A percentile compares a stretch with the other conserved stretches of the same genome.
phyloP scores from a whole-genome alignment of 192 early-diverging fungal species.

The Obelidium mucronatum region DNA sequence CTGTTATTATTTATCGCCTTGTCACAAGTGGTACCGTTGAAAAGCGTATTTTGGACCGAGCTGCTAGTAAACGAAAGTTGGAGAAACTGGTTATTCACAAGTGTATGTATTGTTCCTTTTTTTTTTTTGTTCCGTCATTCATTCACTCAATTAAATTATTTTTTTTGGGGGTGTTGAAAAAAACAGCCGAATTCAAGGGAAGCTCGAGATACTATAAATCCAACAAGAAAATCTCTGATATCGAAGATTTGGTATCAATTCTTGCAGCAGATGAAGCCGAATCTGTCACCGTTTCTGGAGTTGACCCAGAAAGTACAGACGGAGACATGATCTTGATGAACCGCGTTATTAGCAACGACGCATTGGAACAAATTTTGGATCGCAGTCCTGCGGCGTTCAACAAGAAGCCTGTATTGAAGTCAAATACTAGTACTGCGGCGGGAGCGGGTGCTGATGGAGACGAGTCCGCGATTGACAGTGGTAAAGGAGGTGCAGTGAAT shows the following conservation, averaged over 20 bases:
- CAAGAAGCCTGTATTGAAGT: neutral
- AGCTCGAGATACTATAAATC: constrained; percentile 44
- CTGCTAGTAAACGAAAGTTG: constrained; percentile 84
- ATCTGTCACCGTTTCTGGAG: constrained; percentile 48
- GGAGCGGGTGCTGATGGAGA: neutral
- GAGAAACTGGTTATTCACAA: constrained; percentile 98
- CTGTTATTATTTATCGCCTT: constrained; percentile 91
- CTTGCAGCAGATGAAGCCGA: constrained; percentile 76
- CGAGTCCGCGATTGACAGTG: too few relatives aligned
- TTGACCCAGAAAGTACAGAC: constrained; percentile 13
- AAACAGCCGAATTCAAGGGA: constrained; percentile 54
- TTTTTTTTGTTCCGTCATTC: neutral
- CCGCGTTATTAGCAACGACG: constrained; percentile 46
- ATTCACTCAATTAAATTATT: neutral
- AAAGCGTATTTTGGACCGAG: constrained; percentile 78
- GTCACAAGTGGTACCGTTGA: constrained; percentile 88
- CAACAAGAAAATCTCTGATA: constrained; percentile 32
- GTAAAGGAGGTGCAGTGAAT: neutral
- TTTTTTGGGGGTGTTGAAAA: neutral
- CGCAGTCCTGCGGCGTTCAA: constrained; percentile 49
- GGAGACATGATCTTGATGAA: constrained; percentile 42
- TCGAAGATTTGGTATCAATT: constrained; percentile 77
- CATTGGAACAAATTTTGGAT: constrained; percentile 51
- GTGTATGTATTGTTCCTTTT: constrained; percentile 19
- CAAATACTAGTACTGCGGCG: too few relatives aligned